A percentile compares a stretch with the other conserved stretches of the same genome.
Evolutionary conservation across 208 protist genomes (phyloP).

Genomic region (Strigomonas culicis): DNA sequence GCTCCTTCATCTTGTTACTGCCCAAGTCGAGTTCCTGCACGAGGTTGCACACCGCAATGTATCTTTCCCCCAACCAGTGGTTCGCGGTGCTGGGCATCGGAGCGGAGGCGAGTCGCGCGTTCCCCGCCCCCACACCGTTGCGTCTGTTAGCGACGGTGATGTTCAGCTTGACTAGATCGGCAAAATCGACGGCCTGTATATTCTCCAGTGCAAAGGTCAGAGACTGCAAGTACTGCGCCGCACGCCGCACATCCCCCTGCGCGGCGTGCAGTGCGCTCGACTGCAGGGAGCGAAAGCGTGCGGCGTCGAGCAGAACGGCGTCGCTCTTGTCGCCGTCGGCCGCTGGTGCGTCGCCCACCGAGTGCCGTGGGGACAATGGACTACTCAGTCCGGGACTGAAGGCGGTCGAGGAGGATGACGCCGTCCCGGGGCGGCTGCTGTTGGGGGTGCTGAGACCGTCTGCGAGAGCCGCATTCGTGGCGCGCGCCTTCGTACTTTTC

Average conservation of each 20-base stretch:
- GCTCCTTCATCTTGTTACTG: constrained; percentile 38
- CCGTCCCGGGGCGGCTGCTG: constrained; percentile 1
- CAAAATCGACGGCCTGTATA: constrained; percentile 42
- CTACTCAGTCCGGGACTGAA: not conserved
- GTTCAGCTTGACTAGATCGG: not conserved
- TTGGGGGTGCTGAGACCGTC: not conserved
- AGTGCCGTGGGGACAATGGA: not conserved
- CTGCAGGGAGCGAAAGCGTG: constrained; percentile 28
- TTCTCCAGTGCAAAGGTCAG: constrained; percentile 62
- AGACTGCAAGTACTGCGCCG: constrained; percentile 36
- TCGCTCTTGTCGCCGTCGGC: not conserved
- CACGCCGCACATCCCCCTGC: constrained; percentile 21
- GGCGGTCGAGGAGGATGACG: not conserved
- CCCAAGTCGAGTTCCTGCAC: constrained; percentile 63
- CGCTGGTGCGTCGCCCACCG: not conserved
- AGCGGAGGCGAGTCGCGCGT: not conserved
- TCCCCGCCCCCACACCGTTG: not conserved
- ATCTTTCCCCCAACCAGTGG: not conserved
- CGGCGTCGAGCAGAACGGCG: constrained; percentile 21
- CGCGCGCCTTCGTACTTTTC: not conserved
- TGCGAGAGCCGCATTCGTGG: not conserved
- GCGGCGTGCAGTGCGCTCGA: constrained; percentile 31
- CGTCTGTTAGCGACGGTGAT: not conserved
- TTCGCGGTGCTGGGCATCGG: no score
- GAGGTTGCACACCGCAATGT: constrained; percentile 12